These are phyloP conservation scores for Oryza meridionalis DNA, from an alignment of 176 grass and related monocot species.

Conservation along the genomic window DNA sequence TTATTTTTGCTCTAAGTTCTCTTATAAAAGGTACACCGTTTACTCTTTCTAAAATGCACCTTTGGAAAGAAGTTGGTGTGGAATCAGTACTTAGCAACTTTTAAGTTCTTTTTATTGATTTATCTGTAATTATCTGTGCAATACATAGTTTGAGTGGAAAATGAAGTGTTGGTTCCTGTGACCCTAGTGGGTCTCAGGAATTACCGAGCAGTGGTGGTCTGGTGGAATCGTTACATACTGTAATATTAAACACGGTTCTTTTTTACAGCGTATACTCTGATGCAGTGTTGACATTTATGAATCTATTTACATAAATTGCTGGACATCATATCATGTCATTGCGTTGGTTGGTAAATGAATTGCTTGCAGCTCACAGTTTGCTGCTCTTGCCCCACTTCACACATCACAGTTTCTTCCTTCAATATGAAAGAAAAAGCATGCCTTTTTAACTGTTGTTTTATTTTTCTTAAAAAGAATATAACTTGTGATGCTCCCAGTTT, in stretches of 20 bases:
- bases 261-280: neutral
- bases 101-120: neutral
- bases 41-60: neutral
- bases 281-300: constrained; percentile 7
- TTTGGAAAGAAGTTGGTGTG: neutral
- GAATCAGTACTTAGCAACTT: neutral
- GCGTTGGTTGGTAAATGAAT: constrained; percentile 8
- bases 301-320: neutral
- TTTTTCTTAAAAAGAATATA: neutral
- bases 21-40: constrained; percentile 70
- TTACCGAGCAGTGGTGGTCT: neutral
- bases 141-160: neutral
- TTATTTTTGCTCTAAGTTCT: constrained; percentile 66
- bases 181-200: neutral
- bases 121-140: neutral
- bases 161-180: neutral
- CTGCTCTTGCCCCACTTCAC: constrained; percentile 16
- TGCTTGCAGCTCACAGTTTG: constrained; percentile 25
- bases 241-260: neutral
- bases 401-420: constrained; percentile 21
- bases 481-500: neutral
- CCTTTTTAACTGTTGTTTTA: neutral
- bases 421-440: neutral
- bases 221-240: constrained; percentile 12
- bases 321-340: neutral